Evolutionary conservation across 208 protist genomes (phyloP).

Genomic region (Porcisia deanei): DNA sequence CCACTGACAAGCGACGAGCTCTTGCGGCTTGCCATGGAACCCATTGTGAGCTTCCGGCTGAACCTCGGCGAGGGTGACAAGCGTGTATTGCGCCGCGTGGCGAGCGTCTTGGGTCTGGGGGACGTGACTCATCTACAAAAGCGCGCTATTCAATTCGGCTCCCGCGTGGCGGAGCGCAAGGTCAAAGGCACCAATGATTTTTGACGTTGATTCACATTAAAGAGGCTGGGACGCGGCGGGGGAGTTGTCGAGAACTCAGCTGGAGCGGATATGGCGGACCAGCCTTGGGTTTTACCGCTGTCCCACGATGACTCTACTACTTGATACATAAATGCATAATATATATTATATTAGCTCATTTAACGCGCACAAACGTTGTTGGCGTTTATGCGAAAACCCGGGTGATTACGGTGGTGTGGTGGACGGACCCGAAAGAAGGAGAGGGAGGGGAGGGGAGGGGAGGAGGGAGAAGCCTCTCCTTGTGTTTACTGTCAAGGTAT

Average conservation of each 20-base stretch:
- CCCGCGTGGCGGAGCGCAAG: slow-evolving; percentile 90
- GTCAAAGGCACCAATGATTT: slow-evolving; percentile 40
- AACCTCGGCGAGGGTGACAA: slow-evolving; percentile 92
- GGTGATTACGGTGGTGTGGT: no score
- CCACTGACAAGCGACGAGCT: slow-evolving; percentile 30
- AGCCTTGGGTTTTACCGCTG: no score
- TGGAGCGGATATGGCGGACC: no score
- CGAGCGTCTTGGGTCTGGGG: slow-evolving; percentile 80
- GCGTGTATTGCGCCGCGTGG: slow-evolving; percentile 82
- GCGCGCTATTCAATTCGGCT: slow-evolving; percentile 97
- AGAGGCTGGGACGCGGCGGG: background rate
- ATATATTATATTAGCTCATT: no score
- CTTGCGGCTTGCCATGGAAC: slow-evolving; percentile 48
- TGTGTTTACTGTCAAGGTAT: no score
- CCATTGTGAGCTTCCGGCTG: slow-evolving; percentile 69
- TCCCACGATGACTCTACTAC: no score
- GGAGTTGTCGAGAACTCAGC: background rate
- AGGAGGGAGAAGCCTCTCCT: no score
- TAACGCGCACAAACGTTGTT: no score
- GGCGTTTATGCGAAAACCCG: no score
- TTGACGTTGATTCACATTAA: background rate
- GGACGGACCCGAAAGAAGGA: no score
- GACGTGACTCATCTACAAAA: slow-evolving; percentile 88
- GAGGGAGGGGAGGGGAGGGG: no score
- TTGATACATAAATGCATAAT: no score